Base-by-base conservation (phyloP, 768 basidiomycete genomes). In the Psilocybe subaeruginosa region DNA sequence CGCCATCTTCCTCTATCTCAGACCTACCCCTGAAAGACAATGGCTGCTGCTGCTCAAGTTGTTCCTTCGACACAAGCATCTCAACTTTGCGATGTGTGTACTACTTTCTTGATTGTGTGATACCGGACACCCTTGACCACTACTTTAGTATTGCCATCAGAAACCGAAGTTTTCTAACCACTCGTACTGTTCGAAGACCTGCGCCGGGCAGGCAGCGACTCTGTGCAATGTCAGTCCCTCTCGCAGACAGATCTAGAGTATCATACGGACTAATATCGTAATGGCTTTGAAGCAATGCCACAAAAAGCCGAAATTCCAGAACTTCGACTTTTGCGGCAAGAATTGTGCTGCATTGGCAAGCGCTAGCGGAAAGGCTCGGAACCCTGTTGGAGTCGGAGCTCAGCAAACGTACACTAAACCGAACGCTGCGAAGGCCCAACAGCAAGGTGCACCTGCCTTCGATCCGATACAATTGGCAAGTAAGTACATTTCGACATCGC, bases 281-380 rank as follows among this genome's bases (percentile, higher is more conserved):
- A 14, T 47, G 11, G 14, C 31, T 54, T 50, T 52, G 3, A 63
- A 84, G 83, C 74, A 82, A 62, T 89, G 88, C 66, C 81, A 84
- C 62, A 78, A 79, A 68, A 85, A 82, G 61, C 84, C 85, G 4
- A 89, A 86, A 70, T 85, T 81, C 66, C 81, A 78, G 64, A 79
- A 76, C 63, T 84, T 85, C 65, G 82, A 84, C 54, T 89, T 80
- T 66, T 89, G 88, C 60, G 85, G 88, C 57, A 85, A 86, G 78
- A 85, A 81, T 56, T 89, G 88, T 66, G 87, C 86, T 16, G 70
- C 78, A 14, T 61, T 78, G 52, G 86, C 86, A 19, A 73, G 72
- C 31, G 67, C 73, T 9, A 66, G 63, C n/a, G 71, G 68, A 4
- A 72, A 66, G 27, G 23, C 65, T 48, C 54, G 62, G 43, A 60